phyloP scores from a whole-genome alignment of 164 flowering plant genomes.

The Magnolia changhungtana region DNA sequence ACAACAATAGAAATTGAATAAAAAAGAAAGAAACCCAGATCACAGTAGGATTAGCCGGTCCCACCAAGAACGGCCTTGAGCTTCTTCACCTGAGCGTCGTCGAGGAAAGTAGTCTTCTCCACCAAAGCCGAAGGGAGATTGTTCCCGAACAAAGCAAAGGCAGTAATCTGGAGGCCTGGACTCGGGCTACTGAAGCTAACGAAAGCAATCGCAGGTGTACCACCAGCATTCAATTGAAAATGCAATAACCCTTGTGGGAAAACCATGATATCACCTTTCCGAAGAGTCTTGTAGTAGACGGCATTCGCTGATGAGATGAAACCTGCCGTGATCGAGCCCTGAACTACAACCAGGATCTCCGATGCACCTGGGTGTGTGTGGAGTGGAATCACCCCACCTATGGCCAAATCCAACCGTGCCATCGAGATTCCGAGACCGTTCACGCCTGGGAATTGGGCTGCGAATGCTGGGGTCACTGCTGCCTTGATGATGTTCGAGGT shows the following conservation, averaged over 20 bases:
- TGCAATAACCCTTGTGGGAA: conserved; percentile 66
- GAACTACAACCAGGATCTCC: conserved; percentile 35
- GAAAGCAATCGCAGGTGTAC: conserved; percentile 29
- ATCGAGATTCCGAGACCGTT: conserved; percentile 79
- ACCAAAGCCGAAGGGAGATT: conserved; percentile 51
- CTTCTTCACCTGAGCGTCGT: conserved; percentile 50
- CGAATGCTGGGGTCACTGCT: conserved; percentile 70
- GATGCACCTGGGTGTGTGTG: conserved; percentile 63
- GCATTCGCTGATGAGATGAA: conserved; percentile 39
- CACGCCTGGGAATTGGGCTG: conserved; percentile 52
- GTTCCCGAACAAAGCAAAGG: conserved; percentile 46
- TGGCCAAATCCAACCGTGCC: conserved; percentile 63
- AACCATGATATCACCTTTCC: conserved; percentile 52
- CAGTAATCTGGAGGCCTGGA: conserved; percentile 63
- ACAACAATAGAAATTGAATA: background rate
- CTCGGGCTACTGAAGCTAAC: conserved; percentile 51
- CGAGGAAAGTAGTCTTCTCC: conserved; percentile 49
- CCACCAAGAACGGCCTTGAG: conserved; percentile 73
- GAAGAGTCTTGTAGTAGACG: conserved; percentile 40
- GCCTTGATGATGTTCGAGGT: conserved; percentile 69
- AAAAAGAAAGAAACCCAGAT: background rate
- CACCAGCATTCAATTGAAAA: conserved; percentile 51
- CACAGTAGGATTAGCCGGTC: conserved; percentile 24
- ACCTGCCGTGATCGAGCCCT: conserved; percentile 49
- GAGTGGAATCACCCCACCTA: conserved; percentile 67